These are phyloP conservation scores for Firmiana major DNA, from an alignment of 345 rosid species.

Conservation along the genomic window DNA sequence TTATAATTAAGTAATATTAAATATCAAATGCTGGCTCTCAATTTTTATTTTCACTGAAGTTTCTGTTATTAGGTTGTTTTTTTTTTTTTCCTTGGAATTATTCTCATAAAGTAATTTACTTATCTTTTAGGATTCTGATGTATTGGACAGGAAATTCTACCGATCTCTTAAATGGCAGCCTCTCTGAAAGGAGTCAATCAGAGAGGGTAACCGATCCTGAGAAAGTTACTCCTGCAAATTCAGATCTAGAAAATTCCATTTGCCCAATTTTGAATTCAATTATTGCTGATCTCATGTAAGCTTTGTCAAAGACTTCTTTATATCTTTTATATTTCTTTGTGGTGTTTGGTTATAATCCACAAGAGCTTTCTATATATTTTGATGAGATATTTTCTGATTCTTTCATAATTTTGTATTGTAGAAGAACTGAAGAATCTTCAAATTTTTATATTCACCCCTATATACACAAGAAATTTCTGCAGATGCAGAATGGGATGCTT, in stretches of 20 bases:
- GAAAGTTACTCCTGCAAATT: conserved; percentile 21
- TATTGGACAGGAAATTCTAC: conserved; percentile 33
- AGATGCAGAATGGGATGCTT: conserved; percentile 34
- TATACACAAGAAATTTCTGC: conserved; percentile 42
- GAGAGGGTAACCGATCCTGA: conserved; percentile 22
- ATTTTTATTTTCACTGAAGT: not conserved
- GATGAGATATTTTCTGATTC: not conserved
- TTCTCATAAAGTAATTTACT: not conserved
- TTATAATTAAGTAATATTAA: not conserved
- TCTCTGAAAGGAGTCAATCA: conserved; percentile 29
- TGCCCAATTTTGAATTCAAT: conserved; percentile 24
- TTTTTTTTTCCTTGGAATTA: not conserved
- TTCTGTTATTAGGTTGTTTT: not conserved
- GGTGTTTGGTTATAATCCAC: not conserved
- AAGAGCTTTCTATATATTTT: not conserved
- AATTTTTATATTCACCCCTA: conserved; percentile 54
- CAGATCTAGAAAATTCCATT: conserved; percentile 22
- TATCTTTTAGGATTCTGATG: not conserved
- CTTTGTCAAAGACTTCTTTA: not conserved
- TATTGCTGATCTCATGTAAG: conserved; percentile 52
- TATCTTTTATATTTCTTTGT: not conserved
- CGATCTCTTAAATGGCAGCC: conserved; percentile 30
- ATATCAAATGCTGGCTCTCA: not conserved
- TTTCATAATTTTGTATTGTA: conserved; percentile 31
- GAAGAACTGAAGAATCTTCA: conserved; percentile 41